Evolutionary conservation across 331 rosid genomes (phyloP), one percentile per base, ranked within the genome.

Genomic region (Malus hybrid): DNA sequence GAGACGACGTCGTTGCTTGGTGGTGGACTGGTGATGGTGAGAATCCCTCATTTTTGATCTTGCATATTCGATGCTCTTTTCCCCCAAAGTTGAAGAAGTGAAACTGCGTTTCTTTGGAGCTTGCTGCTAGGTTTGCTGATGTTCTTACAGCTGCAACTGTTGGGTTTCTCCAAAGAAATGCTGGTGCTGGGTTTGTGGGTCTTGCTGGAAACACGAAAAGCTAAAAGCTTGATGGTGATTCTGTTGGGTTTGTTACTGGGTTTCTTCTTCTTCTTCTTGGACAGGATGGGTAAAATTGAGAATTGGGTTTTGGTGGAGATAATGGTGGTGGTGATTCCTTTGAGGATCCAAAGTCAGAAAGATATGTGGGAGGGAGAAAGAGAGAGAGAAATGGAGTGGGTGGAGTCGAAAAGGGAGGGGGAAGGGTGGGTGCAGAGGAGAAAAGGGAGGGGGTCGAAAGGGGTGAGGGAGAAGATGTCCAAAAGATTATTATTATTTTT

Each of bases 31-130:
- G 27, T 54, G 22, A 27, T 36, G 66, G 32, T 78, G 76, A 71
- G 66, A 70, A 48, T 93, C 96, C 52, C 86, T 93, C 96, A 93
- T 90, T 76, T 82, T 86, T 71, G 90, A 81, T 34, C 88, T 81
- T 33, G 92, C 98, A 93, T 91, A 80, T 89, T 86, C 91, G 87
- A 77, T 78, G 78, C 71, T 42, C 56, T 63, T 66, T 39, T 78
- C 77, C 42, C 77, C 77, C 3, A 61, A 64, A 69, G 24, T 33
- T 12, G 22, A 22, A 22, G 84, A 69, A 73, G 15, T 36, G 46
- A 64, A 90, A 34, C 56, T 77, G 86, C 70, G 39, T 64, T 87
- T 87, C 69, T 79, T 85, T 3, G 76, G 67, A 1, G 75, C 76
- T 55, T 73, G 80, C 15, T 29, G 65, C 19, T 22, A 1, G 22